These are phyloP conservation scores for Linnemannia elongata DNA, from an alignment of 192 early-diverging fungal genomes.

Conservation along the genomic window DNA sequence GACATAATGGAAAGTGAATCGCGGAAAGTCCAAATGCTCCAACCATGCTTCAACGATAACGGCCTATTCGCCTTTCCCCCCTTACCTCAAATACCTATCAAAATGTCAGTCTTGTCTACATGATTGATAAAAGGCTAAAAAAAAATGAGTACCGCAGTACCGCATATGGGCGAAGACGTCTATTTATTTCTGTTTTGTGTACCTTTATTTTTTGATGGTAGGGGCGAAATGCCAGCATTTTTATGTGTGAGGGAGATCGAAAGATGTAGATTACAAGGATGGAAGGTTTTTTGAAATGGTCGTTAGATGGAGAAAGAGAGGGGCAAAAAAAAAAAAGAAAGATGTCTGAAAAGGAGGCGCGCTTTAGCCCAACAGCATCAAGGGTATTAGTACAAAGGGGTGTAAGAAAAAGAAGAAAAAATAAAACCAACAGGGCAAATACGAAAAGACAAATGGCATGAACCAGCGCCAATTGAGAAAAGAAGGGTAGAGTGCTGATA, in stretches of 20 bases:
- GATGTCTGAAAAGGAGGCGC: not conserved
- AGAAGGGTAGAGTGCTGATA: not conserved
- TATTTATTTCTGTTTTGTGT: too few species aligned
- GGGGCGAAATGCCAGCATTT: too few species aligned
- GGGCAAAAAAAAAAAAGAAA: not conserved
- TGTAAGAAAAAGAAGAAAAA: not conserved
- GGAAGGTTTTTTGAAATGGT: not conserved
- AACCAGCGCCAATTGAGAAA: not conserved
- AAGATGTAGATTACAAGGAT: conserved; percentile 5
- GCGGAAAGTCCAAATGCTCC: too few species aligned
- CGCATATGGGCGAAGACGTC: too few species aligned
- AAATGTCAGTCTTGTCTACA: not conserved
- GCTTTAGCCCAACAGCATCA: not conserved
- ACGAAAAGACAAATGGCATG: not conserved
- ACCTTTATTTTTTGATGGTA: too few species aligned
- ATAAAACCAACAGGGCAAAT: not conserved
- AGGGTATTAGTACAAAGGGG: not conserved
- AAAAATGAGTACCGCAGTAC: too few species aligned
- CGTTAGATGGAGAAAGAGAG: not conserved
- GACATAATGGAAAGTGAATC: too few species aligned
- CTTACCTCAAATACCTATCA: not conserved
- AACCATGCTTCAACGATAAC: too few species aligned
- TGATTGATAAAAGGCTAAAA: not conserved
- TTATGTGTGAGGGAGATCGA: not conserved
- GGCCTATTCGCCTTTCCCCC: not conserved